Base-by-base conservation (phyloP, 106 monocot genomes). In the Acorus gramineus region DNA sequence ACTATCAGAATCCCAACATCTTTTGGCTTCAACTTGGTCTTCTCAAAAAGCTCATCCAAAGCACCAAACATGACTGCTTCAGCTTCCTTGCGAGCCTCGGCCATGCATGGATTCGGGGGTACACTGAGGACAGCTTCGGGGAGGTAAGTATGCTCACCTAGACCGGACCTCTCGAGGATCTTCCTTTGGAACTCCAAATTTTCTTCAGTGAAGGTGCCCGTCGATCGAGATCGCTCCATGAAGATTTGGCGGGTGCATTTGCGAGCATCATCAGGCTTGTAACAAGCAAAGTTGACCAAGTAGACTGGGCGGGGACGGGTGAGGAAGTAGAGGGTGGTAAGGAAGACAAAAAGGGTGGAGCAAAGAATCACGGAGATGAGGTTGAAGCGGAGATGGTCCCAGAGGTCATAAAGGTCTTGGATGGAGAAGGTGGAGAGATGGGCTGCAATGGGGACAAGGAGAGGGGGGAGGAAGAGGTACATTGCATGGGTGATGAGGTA, bases 201-300 rank as follows among this genome's bases (percentile, higher is more conserved):
- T 49, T 70, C 79, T 6, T 57, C 60, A 7, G 79, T 74, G 73
- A 79, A 74, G 3, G 68, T 28, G 58, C 65, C 61, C 3, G 49
- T 44, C 2, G 5, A 2, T 9, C 44, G 44, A 3, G 68, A 59
- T 13, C 65, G 14, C n/a, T 70, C 46, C 65, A 79, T 70, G 65
- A 74, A 79, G 11, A 49, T 11, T 43, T 55, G 43, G 5, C 69
- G 51, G n/a, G 74, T 46, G 69, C 70, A 70, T 48, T 70, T 69
- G 2, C 62, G 50, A 58, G 64, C 69, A 8, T 79, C 79, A 5
- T 74, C 70, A n/a, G 79, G 79, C 65, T 79, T 79, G 65, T 70
- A 74, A 55, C 79, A 74, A 13, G 79, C 57, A 64, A 74, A 79
- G 70, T 79, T 56, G 10, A 79, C 79, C 9, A 79, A 49, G 61